Evolutionary conservation across 345 rosid genomes (phyloP), one percentile per base, ranked within the genome.

Genomic region (Citrus maxima): DNA sequence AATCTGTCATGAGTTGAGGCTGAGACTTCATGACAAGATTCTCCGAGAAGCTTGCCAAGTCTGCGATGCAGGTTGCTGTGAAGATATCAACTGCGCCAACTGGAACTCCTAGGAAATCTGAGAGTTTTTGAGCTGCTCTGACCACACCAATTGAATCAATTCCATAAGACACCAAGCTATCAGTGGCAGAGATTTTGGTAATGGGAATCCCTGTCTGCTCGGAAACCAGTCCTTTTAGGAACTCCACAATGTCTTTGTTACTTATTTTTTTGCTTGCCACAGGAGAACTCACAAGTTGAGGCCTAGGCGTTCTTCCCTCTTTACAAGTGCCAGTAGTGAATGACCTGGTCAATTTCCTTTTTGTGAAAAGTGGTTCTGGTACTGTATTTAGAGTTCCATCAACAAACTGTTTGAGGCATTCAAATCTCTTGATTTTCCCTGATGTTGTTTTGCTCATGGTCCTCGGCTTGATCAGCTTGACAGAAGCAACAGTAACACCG

Each of bases 351-450:
- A 86, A 70, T 51, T 38, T 79, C 79, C 80, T 85, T 80, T 73
- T 87, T 4, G 86, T 24, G n/a, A 72, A 34, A 54, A 85, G 73
- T 49, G 92, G 85, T 34, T 87, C 88, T 3, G 88, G 88, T 38
- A 86, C 81, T 1, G 30, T 32, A 32, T 83, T 84, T 74, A 91
- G 83, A 54, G 86, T 84, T 70, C 90, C 93, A 27, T 89, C 95
- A 30, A 80, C 63, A 74, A 89, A 89, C 67, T 89, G 83, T 77
- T 87, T 87, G 65, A 89, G 90, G 79, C 95, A 91, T 19, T 91
- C 95, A 46, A 87, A 89, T 84, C 95, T 91, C 90, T 84, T 91
- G 76, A 91, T 89, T 81, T 91, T 91, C 59, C 95, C 95, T 9
- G 93, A 89, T 7, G 91, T 88, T 49, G 95, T 91, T 78, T 89